phyloP scores from a whole-genome alignment of 495 filamentous ascomycete genomes.

The Podospora fimiseda region DNA sequence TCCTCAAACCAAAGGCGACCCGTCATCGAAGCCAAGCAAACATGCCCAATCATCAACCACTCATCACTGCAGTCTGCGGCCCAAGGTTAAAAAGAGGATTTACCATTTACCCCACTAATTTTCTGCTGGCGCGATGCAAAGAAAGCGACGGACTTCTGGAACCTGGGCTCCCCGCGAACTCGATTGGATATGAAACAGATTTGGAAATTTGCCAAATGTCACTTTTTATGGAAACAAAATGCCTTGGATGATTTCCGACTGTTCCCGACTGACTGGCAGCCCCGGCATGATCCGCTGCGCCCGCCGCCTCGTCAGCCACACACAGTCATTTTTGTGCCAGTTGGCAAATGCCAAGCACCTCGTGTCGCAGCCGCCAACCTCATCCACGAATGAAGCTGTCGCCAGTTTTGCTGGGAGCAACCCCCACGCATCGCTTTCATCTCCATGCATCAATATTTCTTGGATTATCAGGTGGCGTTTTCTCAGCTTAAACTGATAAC shows the following conservation, averaged over 20 bases:
- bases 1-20: not conserved
- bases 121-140: not conserved
- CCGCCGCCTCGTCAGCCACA: too few species aligned
- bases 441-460: too few species aligned
- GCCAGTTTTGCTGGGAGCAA: too few species aligned
- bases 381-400: too few species aligned
- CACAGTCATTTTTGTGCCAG: not conserved
- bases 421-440: too few species aligned
- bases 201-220: conserved; percentile 3
- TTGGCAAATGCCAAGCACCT: too few species aligned
- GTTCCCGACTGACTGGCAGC: not conserved
- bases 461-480: too few species aligned
- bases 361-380: too few species aligned
- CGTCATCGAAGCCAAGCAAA: not conserved
- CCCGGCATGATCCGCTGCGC: too few species aligned
- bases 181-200: not conserved
- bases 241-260: not conserved
- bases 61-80: too few species aligned
- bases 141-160: conserved; percentile 1
- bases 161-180: not conserved
- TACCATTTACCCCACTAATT: not conserved
- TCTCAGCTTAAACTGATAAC: too few species aligned
- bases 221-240: not conserved
- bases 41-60: not conserved
- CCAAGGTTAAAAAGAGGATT: not conserved